Evolutionary conservation across 371 early-diverging fungal species (phyloP).

Genomic region (Chytridiales sp.): DNA sequence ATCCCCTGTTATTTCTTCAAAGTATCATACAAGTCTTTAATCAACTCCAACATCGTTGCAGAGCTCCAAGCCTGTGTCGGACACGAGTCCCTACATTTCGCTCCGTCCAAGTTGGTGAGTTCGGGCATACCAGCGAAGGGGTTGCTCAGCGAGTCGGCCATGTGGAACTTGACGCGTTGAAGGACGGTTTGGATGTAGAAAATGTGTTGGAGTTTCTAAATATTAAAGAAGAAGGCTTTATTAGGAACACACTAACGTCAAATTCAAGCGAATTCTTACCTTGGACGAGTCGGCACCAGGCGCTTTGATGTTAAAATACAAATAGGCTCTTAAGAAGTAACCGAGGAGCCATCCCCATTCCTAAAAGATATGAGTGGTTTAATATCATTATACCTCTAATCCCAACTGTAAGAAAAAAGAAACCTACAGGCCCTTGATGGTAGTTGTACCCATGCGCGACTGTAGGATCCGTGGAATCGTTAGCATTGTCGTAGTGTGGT

Average conservation of each 20-base stretch:
- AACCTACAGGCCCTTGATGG: conserved; percentile 83
- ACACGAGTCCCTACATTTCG: conserved; percentile 78
- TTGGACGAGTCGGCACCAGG: conserved; percentile 23
- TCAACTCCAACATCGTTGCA: conserved; percentile 70
- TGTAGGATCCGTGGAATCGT: conserved; percentile 79
- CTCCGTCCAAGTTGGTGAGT: conserved; percentile 88
- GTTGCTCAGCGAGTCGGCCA: conserved; percentile 51
- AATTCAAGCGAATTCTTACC: conserved; percentile 19
- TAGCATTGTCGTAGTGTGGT: conserved; percentile 85
- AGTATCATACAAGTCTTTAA: conserved; percentile 30
- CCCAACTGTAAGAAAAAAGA: conserved; percentile 9
- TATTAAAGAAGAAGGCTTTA: neutral
- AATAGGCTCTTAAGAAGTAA: conserved; percentile 82
- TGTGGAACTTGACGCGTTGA: conserved; percentile 69
- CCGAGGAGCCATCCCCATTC: conserved; percentile 97
- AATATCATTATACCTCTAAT: neutral
- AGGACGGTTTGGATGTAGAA: conserved; percentile 62
- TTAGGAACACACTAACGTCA: neutral
- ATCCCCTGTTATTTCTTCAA: neutral
- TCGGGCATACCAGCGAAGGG: conserved; percentile 92
- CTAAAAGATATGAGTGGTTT: conserved; percentile 37
- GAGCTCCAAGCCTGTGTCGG: conserved; percentile 95
- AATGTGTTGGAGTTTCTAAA: conserved; percentile 16
- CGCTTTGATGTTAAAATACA: conserved; percentile 59
- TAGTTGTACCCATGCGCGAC: conserved; percentile 95